These are phyloP conservation scores for Phoenix dactylifera DNA, from an alignment of 176 grass and related monocot species.

Conservation along the genomic window DNA sequence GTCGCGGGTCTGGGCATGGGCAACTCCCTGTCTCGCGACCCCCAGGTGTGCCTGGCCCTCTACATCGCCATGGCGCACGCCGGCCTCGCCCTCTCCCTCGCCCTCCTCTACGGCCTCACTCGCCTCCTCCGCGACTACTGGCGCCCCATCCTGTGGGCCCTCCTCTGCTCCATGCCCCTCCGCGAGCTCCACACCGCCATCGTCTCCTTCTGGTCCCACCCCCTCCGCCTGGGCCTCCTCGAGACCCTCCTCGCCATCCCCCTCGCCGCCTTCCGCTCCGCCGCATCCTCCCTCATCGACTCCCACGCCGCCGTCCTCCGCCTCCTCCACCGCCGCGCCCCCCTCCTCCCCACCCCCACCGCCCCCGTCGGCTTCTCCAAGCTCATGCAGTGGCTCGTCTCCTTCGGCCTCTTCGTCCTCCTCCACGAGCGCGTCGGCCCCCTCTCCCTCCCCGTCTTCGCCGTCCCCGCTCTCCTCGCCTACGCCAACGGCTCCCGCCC, in stretches of 20 bases:
- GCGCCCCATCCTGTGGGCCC: conserved; percentile 89
- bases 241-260: conserved; percentile 69
- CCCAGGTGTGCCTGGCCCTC: conserved; percentile 42
- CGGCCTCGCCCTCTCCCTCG: conserved; percentile 64
- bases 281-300: conserved; percentile 55
- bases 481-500: conserved; percentile 21
- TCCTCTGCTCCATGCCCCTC: conserved; percentile 94
- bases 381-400: conserved; percentile 75
- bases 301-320: conserved; percentile 55
- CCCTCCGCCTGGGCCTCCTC: conserved; percentile 52
- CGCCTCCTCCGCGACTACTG: conserved; percentile 82
- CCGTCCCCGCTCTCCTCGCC: conserved; percentile 34
- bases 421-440: conserved; percentile 50
- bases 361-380: conserved; percentile 47
- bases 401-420: conserved; percentile 65
- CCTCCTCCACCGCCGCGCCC: conserved; percentile 26
- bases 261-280: conserved; percentile 42
- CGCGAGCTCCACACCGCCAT: conserved; percentile 73
- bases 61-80: conserved; percentile 99
- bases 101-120: conserved; percentile 75
- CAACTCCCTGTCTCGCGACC: conserved; percentile 4
- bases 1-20: not conserved
- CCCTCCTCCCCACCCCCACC: not conserved
- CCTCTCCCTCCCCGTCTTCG: conserved; percentile 20
- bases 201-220: conserved; percentile 77